Conservation (phyloP, 225 moss, liverwort and hornwort genomes). For the Thuidium tamariscinum region DNA sequence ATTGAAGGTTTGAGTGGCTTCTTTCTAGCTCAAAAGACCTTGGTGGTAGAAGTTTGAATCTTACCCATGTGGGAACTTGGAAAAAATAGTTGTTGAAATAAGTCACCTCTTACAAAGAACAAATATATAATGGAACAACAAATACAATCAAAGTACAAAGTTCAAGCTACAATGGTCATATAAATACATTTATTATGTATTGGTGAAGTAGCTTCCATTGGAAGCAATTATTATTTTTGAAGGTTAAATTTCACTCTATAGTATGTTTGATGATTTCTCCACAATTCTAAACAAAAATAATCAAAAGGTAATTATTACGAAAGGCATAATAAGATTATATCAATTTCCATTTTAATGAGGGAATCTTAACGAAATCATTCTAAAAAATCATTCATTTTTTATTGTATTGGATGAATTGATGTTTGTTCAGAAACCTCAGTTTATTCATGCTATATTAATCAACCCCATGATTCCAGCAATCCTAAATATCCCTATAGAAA, state of each 20-base stretch:
- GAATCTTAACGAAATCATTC: background rate
- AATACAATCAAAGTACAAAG: background rate
- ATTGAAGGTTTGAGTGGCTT: background rate
- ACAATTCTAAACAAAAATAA: background rate
- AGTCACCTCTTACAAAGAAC: fast-evolving
- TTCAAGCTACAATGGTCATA: background rate
- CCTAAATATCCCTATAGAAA: no score
- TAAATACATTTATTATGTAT: fast-evolving
- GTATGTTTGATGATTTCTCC: background rate
- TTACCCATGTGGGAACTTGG: fast-evolving
- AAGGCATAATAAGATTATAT: background rate
- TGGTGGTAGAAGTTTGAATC: fast-evolving
- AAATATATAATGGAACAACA: background rate
- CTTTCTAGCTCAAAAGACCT: fast-evolving
- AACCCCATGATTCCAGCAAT: no score
- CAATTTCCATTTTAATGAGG: background rate
- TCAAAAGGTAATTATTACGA: background rate
- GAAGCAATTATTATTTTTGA: background rate
- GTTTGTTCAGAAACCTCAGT: background rate
- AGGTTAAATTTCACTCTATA: background rate
- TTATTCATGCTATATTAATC: background rate
- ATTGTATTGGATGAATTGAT: background rate
- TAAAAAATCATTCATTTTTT: background rate
- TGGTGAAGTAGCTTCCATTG: background rate
- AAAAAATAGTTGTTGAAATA: background rate